Evolutionary conservation across 441 rosid genomes (phyloP), one percentile per base, ranked within the genome.

Genomic region (Populus hybrid): DNA sequence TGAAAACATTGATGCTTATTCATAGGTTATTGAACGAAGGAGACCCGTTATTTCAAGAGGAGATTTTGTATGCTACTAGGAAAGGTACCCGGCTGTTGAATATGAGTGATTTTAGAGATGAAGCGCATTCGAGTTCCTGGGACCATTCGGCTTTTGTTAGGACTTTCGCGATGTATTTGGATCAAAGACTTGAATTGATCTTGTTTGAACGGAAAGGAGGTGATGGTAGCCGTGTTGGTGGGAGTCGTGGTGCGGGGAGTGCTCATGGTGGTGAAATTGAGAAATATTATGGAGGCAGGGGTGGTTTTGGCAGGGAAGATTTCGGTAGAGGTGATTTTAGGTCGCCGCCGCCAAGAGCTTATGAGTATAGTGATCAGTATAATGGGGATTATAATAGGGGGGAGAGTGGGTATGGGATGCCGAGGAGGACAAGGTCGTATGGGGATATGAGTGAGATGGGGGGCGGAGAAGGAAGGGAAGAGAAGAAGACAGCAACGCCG

Each of bases 81-180:
- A 86, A 89, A 73, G 99, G 99, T 16, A 83, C 94, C 50, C 84
- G 98, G 85, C 83, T 95, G 19, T 85, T 95, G 81, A 94, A 92
- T 72, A 85, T 95, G 95, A 87, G 97, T 6, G 98, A 89, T 87
- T 94, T 95, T 69, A 84, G 93, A 4, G 99, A 95, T 21, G 99
- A 94, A 86, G 98, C 99, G 18, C 99, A 95, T 75, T 95, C 99
- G 3, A 93, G 89, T 81, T 92, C 99, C 0, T 95, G 99, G 99
- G 99, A 95, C 72, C 93, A 94, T 50, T 94, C 99, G 2, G 95
- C 99, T 59, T 95, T 95, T 77, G 97, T 95, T 8, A 86, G 97
- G 75, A 89, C 93, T 4, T 94, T 90, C 69, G 95, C 98, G 40
- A 85, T 88, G 90, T 94, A 90, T 82, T 86, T 95, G 80, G 99